Conservation (phyloP, 2,329 filamentous ascomycete species). For the Passalora sequoiae region DNA sequence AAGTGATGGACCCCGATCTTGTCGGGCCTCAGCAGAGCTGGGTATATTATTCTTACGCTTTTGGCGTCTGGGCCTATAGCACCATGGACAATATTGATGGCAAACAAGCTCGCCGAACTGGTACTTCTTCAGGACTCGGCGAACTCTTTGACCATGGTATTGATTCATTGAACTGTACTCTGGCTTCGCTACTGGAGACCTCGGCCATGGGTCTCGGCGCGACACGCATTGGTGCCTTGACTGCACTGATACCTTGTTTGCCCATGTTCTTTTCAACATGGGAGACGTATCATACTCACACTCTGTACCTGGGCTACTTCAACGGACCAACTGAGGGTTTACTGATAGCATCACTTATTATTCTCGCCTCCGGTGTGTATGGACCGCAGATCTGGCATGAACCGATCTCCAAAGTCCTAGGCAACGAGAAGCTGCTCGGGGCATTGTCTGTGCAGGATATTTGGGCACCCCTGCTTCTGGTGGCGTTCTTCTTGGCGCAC, state of each 20-base stretch:
- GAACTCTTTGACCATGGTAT: conserved; percentile 99
- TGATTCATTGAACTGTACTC: conserved; percentile 93
- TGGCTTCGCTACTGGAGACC: conserved; percentile 84
- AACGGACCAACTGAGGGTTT: conserved; percentile 96
- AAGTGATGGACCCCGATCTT: conserved; percentile 81
- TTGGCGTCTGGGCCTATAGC: conserved; percentile 93
- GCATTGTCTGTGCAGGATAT: conserved; percentile 75
- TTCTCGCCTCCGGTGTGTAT: conserved; percentile 80
- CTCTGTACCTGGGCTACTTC: conserved; percentile 89
- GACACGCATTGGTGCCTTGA: conserved; percentile 80
- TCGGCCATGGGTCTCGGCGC: conserved; percentile 89
- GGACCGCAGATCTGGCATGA: conserved; percentile 83
- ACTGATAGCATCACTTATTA: conserved; percentile 78
- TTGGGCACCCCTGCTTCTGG: conserved; percentile 63
- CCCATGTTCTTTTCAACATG: conserved; percentile 99
- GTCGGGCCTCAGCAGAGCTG: conserved; percentile 70
- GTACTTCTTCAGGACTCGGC: conserved; percentile 88
- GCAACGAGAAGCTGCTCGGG: conserved; percentile 59
- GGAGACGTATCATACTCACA: conserved; percentile 99
- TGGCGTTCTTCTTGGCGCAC: conserved; percentile 54
- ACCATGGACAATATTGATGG: conserved; percentile 99
- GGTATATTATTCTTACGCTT: conserved; percentile 93
- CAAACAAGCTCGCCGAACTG: conserved; percentile 91
- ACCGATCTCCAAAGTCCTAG: conserved; percentile 65
- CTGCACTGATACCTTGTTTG: conserved; percentile 81